Evolutionary conservation across 164 flowering plant species (phyloP), one percentile per base, ranked within the genome.

Genomic region (Macadamia integrifolia): DNA sequence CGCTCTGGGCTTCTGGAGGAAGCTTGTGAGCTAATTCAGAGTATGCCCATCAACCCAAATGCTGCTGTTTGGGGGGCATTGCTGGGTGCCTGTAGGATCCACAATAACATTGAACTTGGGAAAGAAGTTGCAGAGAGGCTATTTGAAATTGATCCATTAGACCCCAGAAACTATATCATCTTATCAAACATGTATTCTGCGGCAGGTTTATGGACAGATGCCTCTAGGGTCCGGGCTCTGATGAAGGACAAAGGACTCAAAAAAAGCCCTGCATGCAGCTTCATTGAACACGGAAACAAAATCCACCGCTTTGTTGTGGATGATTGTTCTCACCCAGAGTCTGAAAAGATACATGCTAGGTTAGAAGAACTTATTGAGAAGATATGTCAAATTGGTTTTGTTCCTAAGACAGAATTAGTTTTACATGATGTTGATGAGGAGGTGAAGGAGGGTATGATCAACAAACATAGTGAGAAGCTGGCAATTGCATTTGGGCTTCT

Each of bases 401-500:
- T 29, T 11, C 64, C 81, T 28, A 67, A 74, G 50, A 83, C 84
- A 49, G 81, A 80, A 48, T 80, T 61, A 49, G 81, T 82, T 64
- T 75, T 80, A 8, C 83, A 80, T 64, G 80, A 82, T 67, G 77
- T 82, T 40, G 78, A 74, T 29, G 80, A 78, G 69, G 82, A 76
- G 66, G 71, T 78, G 60, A 80, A 80, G 63, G 78, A 69, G 69
- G 79, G 75, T 61, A 76, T 78, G 80, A 71, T 82, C 74, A 75
- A 63, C 46, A 65, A 76, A 66, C 83, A 80, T 68, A 76, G 83
- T 62, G 83, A 82, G 76, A 82, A 80, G 78, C 60, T 82, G 29
- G 85, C 83, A 42, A 80, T 80, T 68, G 81, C 81, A 35, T 82
- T 76, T 64, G 84, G 86, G 43, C 76, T 80, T 67, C 66, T 77